Conservation (phyloP, 148 eudicot species). For the Camellia lanceoleosa region DNA sequence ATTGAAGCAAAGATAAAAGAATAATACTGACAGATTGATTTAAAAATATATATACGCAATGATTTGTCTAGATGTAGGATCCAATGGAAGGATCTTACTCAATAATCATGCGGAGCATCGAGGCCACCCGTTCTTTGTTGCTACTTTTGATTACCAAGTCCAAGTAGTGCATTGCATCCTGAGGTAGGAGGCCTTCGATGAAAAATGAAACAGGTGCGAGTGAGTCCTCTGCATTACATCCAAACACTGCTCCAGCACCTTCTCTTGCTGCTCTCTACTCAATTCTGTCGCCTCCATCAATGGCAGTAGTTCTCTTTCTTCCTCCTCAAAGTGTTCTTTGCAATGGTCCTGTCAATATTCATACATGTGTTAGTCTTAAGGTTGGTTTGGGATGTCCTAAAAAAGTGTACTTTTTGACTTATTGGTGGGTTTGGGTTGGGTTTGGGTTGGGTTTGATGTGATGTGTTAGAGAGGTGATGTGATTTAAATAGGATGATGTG, state of each 20-base stretch:
- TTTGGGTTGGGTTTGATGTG: too few relatives aligned
- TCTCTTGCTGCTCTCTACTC: conserved; percentile 48
- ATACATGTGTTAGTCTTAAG: too few relatives aligned
- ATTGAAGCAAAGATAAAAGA: background rate
- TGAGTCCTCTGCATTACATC: conserved; percentile 80
- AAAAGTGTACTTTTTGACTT: too few relatives aligned
- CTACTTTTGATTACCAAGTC: conserved; percentile 51
- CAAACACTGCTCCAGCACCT: conserved; percentile 55
- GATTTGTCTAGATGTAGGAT: background rate
- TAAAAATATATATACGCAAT: background rate
- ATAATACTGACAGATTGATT: background rate
- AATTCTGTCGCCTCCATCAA: conserved; percentile 73
- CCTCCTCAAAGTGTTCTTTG: conserved; percentile 77
- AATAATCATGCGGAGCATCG: conserved; percentile 55
- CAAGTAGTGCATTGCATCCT: conserved; percentile 70
- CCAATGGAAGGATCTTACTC: conserved; percentile 39
- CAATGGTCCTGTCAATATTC: conserved; percentile 53
- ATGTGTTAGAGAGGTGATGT: too few relatives aligned
- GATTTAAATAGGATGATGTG: too few relatives aligned
- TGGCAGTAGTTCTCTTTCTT: conserved; percentile 68
- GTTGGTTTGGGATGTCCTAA: too few relatives aligned
- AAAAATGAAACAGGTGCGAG: conserved; percentile 72
- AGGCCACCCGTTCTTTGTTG: conserved; percentile 39
- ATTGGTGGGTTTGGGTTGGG: too few relatives aligned
- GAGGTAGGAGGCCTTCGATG: conserved; percentile 74